phyloP scores from a whole-genome alignment of 441 rosid genomes.

The Hypseocharis bilobata region DNA sequence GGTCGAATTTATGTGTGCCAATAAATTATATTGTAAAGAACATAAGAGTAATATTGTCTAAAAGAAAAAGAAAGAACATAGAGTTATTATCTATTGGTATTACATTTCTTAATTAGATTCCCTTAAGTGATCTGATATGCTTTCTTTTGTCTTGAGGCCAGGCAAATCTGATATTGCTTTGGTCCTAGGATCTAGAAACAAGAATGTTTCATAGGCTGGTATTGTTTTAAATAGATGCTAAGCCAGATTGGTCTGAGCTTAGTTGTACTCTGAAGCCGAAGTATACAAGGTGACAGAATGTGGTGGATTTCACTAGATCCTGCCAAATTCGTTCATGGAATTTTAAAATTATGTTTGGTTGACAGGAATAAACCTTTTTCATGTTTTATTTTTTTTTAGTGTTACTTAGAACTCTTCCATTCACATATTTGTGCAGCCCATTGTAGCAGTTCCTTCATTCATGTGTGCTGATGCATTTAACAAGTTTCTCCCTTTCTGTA shows the following conservation, averaged over 20 bases:
- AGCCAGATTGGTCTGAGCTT: not conserved
- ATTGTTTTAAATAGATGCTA: not conserved
- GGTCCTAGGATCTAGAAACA: not conserved
- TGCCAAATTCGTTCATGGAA: not conserved
- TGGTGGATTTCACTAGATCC: not conserved
- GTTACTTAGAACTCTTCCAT: not conserved
- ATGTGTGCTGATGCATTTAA: slow-evolving; percentile 92
- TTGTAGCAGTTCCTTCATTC: slow-evolving; percentile 93
- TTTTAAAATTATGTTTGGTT: not conserved
- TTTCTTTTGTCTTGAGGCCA: not conserved
- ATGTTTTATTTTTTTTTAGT: not conserved
- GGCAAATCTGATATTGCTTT: not conserved
- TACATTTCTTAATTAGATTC: not conserved
- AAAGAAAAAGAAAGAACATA: too few relatives aligned
- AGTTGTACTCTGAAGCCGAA: not conserved
- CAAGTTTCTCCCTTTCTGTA: slow-evolving; percentile 91
- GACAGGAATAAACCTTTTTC: not conserved
- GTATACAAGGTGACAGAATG: not conserved
- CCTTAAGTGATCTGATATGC: not conserved
- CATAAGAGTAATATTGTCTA: too few relatives aligned
- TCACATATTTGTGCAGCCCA: slow-evolving; percentile 46
- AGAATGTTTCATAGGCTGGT: not conserved
- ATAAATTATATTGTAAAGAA: too few relatives aligned
- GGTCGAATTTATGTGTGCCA: not conserved
- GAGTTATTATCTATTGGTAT: not conserved